Evolutionary conservation across 2,329 filamentous ascomycete genomes (phyloP).

Genomic region (Fusarium pseudonygamai): DNA sequence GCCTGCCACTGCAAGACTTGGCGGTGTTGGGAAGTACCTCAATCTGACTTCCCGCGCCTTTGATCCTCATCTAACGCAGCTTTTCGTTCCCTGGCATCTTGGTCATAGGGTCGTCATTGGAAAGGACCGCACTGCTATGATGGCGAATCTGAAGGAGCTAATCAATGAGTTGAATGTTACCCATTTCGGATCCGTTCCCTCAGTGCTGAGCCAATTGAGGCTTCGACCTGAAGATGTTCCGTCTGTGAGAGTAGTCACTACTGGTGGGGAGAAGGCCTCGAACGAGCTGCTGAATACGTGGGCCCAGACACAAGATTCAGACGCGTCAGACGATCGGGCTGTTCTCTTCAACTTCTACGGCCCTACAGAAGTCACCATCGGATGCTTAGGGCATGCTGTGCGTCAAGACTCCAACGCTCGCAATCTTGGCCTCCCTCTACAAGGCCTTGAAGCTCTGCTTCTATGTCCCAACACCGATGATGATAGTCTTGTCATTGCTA

Average conservation of each 20-base stretch:
- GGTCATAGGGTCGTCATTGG: constrained; percentile 4
- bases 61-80: constrained; percentile 17
- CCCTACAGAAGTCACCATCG: constrained; percentile 18
- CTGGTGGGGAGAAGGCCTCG: constrained; percentile 20
- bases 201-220: constrained; percentile 9
- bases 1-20: neutral
- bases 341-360: constrained; percentile 27
- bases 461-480: neutral
- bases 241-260: constrained; percentile 13
- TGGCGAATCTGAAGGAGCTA: neutral
- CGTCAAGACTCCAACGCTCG: constrained; percentile 13
- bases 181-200: constrained; percentile 22
- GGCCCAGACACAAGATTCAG: neutral
- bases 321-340: fast-evolving
- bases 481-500: neutral
- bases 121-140: constrained; percentile 6
- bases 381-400: constrained; percentile 14
- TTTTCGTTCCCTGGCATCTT: constrained; percentile 20
- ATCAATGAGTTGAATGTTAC: constrained; percentile 13
- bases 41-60: constrained; percentile 23
- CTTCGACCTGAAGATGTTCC: neutral
- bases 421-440: constrained; percentile 10
- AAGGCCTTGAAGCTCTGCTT: constrained; percentile 7
- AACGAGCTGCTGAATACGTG: constrained; percentile 18
- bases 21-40: constrained; percentile 12